Conservation (phyloP, 2,329 filamentous ascomycete genomes). For the Colletotrichum graminicola region DNA sequence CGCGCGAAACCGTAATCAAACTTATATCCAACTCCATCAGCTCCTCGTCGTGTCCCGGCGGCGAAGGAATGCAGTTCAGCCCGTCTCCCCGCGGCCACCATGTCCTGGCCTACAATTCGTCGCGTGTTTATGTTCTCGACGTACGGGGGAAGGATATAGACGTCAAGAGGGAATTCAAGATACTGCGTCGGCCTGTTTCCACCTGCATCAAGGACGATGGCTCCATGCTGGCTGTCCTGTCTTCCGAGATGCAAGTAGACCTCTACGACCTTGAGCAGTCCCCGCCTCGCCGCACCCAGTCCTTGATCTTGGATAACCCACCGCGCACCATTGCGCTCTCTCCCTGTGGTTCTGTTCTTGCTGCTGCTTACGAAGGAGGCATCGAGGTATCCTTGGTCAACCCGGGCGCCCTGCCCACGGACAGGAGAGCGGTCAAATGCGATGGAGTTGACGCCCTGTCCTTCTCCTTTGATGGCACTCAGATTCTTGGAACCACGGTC, state of each 20-base stretch:
- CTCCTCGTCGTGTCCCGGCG: constrained; percentile 84
- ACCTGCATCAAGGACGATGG: constrained; percentile 86
- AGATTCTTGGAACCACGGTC: constrained; percentile 81
- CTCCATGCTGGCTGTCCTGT: constrained; percentile 80
- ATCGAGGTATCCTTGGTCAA: constrained; percentile 87
- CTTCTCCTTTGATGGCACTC: constrained; percentile 83
- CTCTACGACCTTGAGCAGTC: constrained; percentile 78
- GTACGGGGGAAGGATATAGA: constrained; percentile 69
- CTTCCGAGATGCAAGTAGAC: constrained; percentile 86
- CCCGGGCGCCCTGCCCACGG: constrained; percentile 71
- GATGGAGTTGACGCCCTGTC: constrained; percentile 79
- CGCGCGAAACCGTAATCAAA: constrained; percentile 78
- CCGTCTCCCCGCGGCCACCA: constrained; percentile 81
- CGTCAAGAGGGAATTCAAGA: constrained; percentile 83
- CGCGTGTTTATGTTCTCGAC: constrained; percentile 84
- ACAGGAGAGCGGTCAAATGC: constrained; percentile 82
- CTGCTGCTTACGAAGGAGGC: constrained; percentile 87
- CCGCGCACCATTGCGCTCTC: constrained; percentile 85
- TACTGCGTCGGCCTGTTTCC: constrained; percentile 79
- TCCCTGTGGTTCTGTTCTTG: constrained; percentile 83
- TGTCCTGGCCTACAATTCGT: constrained; percentile 86
- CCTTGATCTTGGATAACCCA: constrained; percentile 81
- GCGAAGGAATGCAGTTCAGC: constrained; percentile 87
- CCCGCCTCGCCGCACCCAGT: constrained; percentile 78
- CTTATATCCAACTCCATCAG: constrained; percentile 87